phyloP scores from a whole-genome alignment of 768 basidiomycete genomes.

The Hygrocybe punicea region DNA sequence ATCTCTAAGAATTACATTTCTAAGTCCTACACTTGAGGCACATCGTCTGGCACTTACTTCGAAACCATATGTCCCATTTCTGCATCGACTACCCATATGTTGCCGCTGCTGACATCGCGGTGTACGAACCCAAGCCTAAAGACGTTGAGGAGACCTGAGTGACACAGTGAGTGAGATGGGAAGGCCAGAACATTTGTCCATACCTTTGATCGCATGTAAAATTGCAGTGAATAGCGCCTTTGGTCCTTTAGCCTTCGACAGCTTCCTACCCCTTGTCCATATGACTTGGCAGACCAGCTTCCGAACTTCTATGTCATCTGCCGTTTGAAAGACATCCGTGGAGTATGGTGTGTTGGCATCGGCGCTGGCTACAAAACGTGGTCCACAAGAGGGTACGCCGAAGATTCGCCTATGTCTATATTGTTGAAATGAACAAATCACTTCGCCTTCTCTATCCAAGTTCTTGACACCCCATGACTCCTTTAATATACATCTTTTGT shows the following conservation, averaged over 20 bases:
- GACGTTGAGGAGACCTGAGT: neutral
- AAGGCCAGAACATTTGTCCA: neutral
- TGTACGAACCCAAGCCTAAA: neutral
- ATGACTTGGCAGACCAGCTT: neutral
- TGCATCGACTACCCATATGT: neutral
- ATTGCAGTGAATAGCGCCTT: neutral
- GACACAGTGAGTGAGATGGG: neutral
- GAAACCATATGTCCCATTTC: neutral
- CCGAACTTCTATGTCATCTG: neutral
- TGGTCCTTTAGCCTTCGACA: neutral
- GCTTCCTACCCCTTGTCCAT: neutral
- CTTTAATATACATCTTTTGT: neutral
- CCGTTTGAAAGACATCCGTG: neutral
- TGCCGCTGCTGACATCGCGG: neutral
- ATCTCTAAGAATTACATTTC: slow-evolving; percentile 1
- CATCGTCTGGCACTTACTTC: neutral
- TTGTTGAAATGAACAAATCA: neutral
- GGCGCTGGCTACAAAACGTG: neutral
- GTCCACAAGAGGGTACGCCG: neutral
- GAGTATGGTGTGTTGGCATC: neutral
- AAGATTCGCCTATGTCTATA: neutral
- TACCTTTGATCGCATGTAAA: neutral
- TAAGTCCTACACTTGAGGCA: neutral
- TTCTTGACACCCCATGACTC: neutral
- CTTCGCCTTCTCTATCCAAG: neutral